Evolutionary conservation across 768 basidiomycete genomes (phyloP), one percentile per base, ranked within the genome.

Genomic region (Lactarius sp.): DNA sequence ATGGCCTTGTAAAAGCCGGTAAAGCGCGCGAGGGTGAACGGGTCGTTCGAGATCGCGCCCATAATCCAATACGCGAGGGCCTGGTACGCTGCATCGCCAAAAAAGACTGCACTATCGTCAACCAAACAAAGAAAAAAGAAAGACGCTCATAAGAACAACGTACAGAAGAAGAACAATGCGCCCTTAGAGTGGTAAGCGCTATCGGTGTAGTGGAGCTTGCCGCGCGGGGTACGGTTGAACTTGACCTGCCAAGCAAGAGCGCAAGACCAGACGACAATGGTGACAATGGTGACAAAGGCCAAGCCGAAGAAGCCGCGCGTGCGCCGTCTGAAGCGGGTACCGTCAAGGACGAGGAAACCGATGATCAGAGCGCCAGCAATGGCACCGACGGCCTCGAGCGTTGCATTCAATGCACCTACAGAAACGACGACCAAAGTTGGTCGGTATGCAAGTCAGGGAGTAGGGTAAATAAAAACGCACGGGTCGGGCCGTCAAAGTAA

Each of bases 1-100:
- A 74, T 50, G 16, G 76, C 77, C 72, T 79, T 79, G 75, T 78
- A 80, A 60, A 77, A 71, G 1, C 79, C 79, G 3, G 78, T 76
- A 66, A 72, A 78, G 20, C 79, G 74, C 58, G 79, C 79, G 52
- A 80, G 75, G 44, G 66, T 73, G 71, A 77, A 79, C 6, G 77
- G 77, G 70, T 79, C 78, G 72, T 79, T 79, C n/a, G 78, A 71
- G 60, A 79, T 70, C 33, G 77, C 74, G 34, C 73, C 70, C 76
- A 78, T 78, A 70, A 75, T 72, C 76, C 75, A 77, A 67, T 76
- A 76, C 42, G 71, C 74, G 65, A 76, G 70, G 18, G 74, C 75
- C 66, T 77, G 76, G 68, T 74, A 77, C 59, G 69, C 69, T 22
- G 75, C 71, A 68, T 77, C 75, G 53, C 68, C 66, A 66, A 77